Evolutionary conservation across 2,329 filamentous ascomycete genomes (phyloP), one percentile per base, ranked within the genome.

Genomic region (Nemania abortiva): DNA sequence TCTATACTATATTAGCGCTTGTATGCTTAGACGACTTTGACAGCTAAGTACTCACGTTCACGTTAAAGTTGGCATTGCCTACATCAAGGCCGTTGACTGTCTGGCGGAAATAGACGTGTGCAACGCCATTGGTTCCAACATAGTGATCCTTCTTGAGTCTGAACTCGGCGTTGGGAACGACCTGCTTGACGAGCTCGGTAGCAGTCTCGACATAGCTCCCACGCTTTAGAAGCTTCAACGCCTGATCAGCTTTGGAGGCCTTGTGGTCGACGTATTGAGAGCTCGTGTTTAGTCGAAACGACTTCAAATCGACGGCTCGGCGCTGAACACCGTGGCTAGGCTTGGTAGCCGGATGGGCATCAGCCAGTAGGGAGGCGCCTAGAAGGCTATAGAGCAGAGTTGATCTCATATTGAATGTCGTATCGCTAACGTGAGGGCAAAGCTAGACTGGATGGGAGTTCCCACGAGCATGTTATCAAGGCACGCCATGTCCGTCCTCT

Each of bases 41-140:
- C 34, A 27, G 24, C 1, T 4, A 39, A 29, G 11, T 20, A 81
- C 85, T 79, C 69, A 89, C 86, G 72, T 89, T 89, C 39, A 89
- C 85, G 56, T 89, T 88, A 73, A 89, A 88, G 74, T 88, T 85
- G 2, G 84, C 86, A 71, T 89, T 89, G 73, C 89, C 88, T 66
- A 90, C 84, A 70, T 89, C 88, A 27, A 89, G 76, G 1, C 84
- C 87, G 62, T 89, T 85, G 5, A 83, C 79, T 0, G 87, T 89
- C 79, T 90, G 88, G 76, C 86, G 87, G 75, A 89, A 88, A 76
- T 88, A 83, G 70, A 89, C 86, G 72, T 90, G 88, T 0, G 81
- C 81, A 65, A 90, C 80, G 10, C 87, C 87, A 59, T 88, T 88
- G 37, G 75, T 76, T 20, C 87, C 84, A 9, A 86, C 79, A 56